Percentiles rank a stretch among this genome's conserved stretches.
Evolutionary conservation across 441 rosid genomes (phyloP).

Genomic region (Adansonia madagascariensis): DNA sequence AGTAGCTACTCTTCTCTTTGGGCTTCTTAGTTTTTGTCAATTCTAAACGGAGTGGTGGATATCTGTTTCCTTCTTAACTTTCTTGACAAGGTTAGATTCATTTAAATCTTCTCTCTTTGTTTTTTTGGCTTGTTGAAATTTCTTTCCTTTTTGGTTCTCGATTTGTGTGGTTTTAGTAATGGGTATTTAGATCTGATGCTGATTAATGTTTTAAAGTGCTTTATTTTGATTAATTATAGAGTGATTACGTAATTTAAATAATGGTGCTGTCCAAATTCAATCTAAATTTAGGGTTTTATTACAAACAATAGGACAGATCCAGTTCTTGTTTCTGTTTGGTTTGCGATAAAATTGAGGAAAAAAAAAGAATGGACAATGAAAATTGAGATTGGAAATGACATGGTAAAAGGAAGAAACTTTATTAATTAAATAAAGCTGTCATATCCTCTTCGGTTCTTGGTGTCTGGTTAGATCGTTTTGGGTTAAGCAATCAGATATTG

Average conservation of each 20-base stretch:
- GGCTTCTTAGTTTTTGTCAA: background rate
- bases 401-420: background rate
- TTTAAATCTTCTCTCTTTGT: background rate
- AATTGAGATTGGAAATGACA: constrained; percentile 8
- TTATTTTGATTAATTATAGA: constrained; percentile 16
- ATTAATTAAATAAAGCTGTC: background rate
- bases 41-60: constrained; percentile 12
- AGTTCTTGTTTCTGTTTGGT: constrained; percentile 14
- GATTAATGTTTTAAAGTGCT: background rate
- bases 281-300: constrained; percentile 27
- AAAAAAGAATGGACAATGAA: background rate
- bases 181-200: constrained; percentile 39
- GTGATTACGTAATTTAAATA: constrained; percentile 15
- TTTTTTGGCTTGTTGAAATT: background rate
- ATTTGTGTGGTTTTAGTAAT: constrained; percentile 26
- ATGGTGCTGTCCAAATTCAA: constrained; percentile 21
- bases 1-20: background rate
- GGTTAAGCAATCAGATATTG: background rate
- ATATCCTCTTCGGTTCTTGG: background rate
- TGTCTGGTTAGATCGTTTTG: background rate
- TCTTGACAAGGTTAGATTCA: constrained; percentile 47
- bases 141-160: background rate
- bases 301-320: constrained; percentile 33
- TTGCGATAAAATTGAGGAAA: background rate
- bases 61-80: constrained; percentile 29